Percentiles rank a stretch among this genome's conserved stretches.
These are phyloP conservation scores for Nicotiana obtusifolia DNA, from an alignment of 257 asterid genomes.

Conservation along the genomic window DNA sequence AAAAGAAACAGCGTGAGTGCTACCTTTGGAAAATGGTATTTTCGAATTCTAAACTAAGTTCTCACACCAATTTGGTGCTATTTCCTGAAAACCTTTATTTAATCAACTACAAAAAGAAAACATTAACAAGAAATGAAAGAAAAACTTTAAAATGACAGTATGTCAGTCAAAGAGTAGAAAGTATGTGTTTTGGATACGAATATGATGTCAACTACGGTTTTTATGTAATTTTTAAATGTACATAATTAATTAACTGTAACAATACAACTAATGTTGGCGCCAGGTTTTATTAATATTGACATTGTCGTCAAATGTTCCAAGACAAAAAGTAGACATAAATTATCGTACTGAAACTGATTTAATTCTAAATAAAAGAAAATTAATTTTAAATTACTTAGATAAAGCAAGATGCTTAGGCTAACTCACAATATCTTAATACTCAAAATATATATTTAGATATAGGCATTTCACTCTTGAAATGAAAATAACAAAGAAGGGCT, in stretches of 20 bases:
- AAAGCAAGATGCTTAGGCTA: no score
- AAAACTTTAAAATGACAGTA: neutral
- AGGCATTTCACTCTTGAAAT: no score
- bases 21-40: no score
- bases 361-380: neutral
- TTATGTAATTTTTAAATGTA: neutral
- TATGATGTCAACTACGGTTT: neutral
- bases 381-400: no score
- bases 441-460: no score
- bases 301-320: neutral
- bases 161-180: neutral
- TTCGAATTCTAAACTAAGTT: neutral
- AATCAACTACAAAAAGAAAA: neutral
- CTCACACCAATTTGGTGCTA: neutral
- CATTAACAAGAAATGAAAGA: neutral
- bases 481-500: no score
- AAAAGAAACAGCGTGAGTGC: no score
- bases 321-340: neutral
- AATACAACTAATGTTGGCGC: neutral
- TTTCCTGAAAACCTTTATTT: neutral
- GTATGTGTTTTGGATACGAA: neutral
- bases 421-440: no score
- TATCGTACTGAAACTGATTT: neutral
- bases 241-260: no score
- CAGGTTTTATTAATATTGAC: neutral